phyloP scores from a whole-genome alignment of 306 rosid species.

The Inga oerstediana region DNA sequence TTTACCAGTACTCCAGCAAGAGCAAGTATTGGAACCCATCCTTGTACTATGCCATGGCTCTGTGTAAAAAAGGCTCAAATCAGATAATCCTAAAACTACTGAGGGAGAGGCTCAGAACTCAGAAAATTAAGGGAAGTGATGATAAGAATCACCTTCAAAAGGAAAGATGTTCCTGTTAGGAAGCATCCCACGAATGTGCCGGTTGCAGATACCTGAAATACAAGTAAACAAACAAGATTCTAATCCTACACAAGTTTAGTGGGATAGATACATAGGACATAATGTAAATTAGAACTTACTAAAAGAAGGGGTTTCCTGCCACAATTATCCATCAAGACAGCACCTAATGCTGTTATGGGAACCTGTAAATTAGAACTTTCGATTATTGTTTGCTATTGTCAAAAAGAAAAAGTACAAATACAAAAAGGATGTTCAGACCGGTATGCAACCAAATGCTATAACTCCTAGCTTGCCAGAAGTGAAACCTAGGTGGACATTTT shows the following conservation, averaged over 20 bases:
- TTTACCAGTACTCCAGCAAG: conserved; percentile 10
- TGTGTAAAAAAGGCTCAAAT: neutral
- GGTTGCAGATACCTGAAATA: conserved; percentile 55
- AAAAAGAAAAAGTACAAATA: neutral
- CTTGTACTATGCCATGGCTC: neutral
- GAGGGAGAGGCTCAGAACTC: neutral
- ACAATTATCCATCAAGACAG: conserved; percentile 47
- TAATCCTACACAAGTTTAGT: neutral
- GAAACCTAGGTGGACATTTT: conserved; percentile 33
- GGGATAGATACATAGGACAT: neutral
- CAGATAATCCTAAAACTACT: neutral
- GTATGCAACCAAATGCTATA: conserved; percentile 56
- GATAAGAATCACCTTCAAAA: neutral
- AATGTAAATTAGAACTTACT: conserved; percentile 27
- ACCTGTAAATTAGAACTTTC: conserved; percentile 31
- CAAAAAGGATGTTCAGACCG: conserved; percentile 33
- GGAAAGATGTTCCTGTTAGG: conserved; percentile 53
- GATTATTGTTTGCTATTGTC: neutral
- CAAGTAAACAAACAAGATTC: neutral
- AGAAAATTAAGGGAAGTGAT: neutral
- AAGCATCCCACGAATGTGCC: conserved; percentile 58
- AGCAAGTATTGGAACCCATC: neutral
- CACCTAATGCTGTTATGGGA: conserved; percentile 54
- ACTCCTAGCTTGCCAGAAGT: conserved; percentile 55
- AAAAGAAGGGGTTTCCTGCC: conserved; percentile 58